Percentiles rank a stretch among this genome's conserved stretches.
These are phyloP conservation scores for Aquilaria sinensis DNA, from an alignment of 345 rosid species.

Conservation along the genomic window DNA sequence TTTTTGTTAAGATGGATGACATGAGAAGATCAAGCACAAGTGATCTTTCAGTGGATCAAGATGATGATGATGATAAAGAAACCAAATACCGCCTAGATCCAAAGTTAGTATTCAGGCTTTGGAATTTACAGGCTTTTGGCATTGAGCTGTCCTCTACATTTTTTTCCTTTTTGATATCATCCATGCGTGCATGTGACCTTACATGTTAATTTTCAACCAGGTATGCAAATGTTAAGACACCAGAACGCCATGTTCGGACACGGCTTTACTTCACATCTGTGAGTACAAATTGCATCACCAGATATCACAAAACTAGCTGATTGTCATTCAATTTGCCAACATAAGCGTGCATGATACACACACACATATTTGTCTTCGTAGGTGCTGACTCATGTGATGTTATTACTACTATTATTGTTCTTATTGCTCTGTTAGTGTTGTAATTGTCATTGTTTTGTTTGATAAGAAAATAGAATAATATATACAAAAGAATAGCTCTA, in stretches of 20 bases:
- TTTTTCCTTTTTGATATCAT: background rate
- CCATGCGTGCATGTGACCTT: background rate
- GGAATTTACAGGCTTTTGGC: background rate
- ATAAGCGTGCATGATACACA: too few species aligned
- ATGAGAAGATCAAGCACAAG: constrained; percentile 53
- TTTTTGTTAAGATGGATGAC: constrained; percentile 51
- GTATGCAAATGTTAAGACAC: constrained; percentile 98
- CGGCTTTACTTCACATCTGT: constrained; percentile 99
- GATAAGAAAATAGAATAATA: too few species aligned
- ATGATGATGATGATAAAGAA: constrained; percentile 93
- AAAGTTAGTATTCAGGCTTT: constrained; percentile 34
- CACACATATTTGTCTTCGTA: too few species aligned
- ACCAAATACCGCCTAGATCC: constrained; percentile 97
- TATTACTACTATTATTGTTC: background rate
- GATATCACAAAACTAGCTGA: too few species aligned
- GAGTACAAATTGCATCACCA: constrained; percentile 25
- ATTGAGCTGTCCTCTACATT: background rate
- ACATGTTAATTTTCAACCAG: constrained; percentile 26
- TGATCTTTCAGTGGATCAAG: constrained; percentile 62
- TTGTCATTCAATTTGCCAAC: too few species aligned
- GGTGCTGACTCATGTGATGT: too few species aligned
- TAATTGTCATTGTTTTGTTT: too few species aligned
- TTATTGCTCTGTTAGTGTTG: background rate
- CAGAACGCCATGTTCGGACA: constrained; percentile 95
- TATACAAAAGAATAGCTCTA: too few species aligned